These are phyloP conservation scores for Nepenthes mirabilis DNA, from an alignment of 148 eudicot genomes.

Conservation along the genomic window DNA sequence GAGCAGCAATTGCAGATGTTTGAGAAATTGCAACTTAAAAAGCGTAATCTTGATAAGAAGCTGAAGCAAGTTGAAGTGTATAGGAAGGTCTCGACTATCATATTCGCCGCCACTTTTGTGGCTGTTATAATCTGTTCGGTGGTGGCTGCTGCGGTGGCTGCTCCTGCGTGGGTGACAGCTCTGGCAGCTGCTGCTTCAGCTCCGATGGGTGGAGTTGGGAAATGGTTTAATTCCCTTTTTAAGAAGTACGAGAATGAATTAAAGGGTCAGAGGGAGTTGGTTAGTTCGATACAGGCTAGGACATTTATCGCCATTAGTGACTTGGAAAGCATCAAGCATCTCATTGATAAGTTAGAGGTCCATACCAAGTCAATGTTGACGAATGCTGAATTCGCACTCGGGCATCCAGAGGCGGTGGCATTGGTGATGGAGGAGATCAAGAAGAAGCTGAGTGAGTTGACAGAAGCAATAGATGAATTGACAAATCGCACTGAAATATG, in stretches of 20 bases:
- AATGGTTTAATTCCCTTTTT: slow-evolving; percentile 23
- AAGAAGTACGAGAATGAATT: slow-evolving; percentile 23
- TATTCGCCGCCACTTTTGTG: slow-evolving; percentile 49
- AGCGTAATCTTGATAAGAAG: slow-evolving; percentile 52
- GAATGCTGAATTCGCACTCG: slow-evolving; percentile 15
- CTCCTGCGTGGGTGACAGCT: slow-evolving; percentile 35
- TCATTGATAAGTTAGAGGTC: slow-evolving; percentile 17
- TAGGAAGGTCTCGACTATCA: slow-evolving; percentile 46
- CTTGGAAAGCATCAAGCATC: slow-evolving; percentile 18
- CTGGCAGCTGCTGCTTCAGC: slow-evolving; percentile 20
- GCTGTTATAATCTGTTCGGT: slow-evolving; percentile 65
- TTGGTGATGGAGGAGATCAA: slow-evolving; percentile 19
- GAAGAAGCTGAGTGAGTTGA: slow-evolving; percentile 17
- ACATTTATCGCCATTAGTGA: slow-evolving; percentile 15
- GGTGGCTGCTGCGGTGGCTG: slow-evolving; percentile 67
- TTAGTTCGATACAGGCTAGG: slow-evolving; percentile 16
- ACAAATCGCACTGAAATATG: slow-evolving; percentile 12
- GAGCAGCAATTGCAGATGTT: slow-evolving; percentile 19
- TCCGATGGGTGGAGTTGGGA: slow-evolving; percentile 18
- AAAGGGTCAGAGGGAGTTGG: slow-evolving; percentile 17
- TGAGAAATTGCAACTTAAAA: slow-evolving; percentile 19
- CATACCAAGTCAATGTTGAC: slow-evolving; percentile 17
- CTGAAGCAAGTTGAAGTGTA: slow-evolving; percentile 33
- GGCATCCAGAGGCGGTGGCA: slow-evolving; percentile 5
- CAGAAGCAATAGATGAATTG: slow-evolving; percentile 16